These are phyloP conservation scores for Pisolithus albus DNA, from an alignment of 768 basidiomycete genomes.

Conservation along the genomic window DNA sequence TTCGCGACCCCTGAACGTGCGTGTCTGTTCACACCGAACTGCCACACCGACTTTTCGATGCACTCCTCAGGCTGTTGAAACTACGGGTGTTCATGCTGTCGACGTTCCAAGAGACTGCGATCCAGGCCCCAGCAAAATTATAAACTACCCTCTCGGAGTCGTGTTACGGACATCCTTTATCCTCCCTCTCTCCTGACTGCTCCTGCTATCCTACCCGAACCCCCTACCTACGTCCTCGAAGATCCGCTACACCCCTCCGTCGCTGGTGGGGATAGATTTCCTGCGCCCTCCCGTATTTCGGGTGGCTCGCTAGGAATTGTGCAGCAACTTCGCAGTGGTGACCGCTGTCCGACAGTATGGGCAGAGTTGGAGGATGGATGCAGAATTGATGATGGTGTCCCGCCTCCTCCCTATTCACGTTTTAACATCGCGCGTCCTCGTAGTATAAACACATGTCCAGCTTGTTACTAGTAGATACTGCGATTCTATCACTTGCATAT, in stretches of 20 bases:
- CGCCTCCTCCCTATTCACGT: slow-evolving; percentile 22
- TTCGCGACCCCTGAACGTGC: slow-evolving; percentile 5
- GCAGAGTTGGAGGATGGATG: not conserved
- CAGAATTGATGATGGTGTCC: slow-evolving; percentile 5
- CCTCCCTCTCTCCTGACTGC: slow-evolving; percentile 12
- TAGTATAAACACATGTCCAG: too few species aligned
- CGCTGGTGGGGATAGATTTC: not conserved
- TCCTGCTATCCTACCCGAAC: slow-evolving; percentile 7
- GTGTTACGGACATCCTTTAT: slow-evolving; percentile 22
- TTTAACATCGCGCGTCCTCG: slow-evolving; percentile 11
- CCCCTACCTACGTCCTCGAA: slow-evolving; percentile 15
- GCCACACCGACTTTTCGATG: slow-evolving; percentile 3
- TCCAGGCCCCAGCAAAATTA: not conserved
- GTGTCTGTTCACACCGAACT: too few species aligned
- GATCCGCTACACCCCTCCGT: not conserved
- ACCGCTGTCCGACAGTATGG: too few species aligned
- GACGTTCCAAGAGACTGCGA: not conserved
- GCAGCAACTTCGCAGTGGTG: too few species aligned
- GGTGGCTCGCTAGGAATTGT: too few species aligned
- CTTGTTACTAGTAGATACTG: too few species aligned
- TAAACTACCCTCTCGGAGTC: slow-evolving; percentile 14
- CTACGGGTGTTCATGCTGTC: not conserved
- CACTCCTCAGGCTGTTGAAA: slow-evolving; percentile 4
- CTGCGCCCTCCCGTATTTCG: not conserved
- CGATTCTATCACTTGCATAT: too few species aligned